phyloP scores from a whole-genome alignment of 2,329 filamentous ascomycete species.

The Grosmannia clavigera region DNA sequence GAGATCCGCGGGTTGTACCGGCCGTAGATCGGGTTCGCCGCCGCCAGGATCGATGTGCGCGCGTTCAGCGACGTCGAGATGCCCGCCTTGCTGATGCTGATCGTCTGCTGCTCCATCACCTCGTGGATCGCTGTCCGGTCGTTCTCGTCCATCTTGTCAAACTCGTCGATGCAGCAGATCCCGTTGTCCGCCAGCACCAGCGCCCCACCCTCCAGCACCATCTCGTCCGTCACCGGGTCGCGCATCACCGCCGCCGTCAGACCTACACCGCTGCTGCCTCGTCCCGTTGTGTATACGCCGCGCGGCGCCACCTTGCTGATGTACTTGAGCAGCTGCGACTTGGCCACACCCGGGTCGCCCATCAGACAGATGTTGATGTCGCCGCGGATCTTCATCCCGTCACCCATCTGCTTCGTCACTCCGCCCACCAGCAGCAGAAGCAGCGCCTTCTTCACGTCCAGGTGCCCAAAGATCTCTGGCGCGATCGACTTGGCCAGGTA shows the following conservation, averaged over 20 bases:
- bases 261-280: conserved; percentile 71
- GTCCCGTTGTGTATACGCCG: conserved; percentile 73
- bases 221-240: conserved; percentile 72
- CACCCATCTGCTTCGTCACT: conserved; percentile 91
- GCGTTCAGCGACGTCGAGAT: conserved; percentile 77
- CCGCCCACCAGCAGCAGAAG: conserved; percentile 92
- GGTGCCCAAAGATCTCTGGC: conserved; percentile 90
- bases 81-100: conserved; percentile 67
- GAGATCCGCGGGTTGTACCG: conserved; percentile 97
- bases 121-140: conserved; percentile 76
- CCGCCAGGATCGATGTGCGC: conserved; percentile 87
- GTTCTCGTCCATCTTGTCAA: conserved; percentile 82
- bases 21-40: conserved; percentile 93
- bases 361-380: conserved; percentile 98
- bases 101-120: conserved; percentile 82
- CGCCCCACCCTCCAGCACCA: conserved; percentile 71
- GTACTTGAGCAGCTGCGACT: conserved; percentile 96
- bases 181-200: conserved; percentile 72
- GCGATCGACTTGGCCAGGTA: conserved; percentile 92
- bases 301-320: conserved; percentile 96
- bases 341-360: conserved; percentile 98
- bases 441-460: conserved; percentile 96
- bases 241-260: conserved; percentile 75
- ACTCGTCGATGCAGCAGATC: conserved; percentile 78
- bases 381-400: conserved; percentile 97